Conservation (phyloP, 495 filamentous ascomycete genomes). For the Aspergillus kassunensis region DNA sequence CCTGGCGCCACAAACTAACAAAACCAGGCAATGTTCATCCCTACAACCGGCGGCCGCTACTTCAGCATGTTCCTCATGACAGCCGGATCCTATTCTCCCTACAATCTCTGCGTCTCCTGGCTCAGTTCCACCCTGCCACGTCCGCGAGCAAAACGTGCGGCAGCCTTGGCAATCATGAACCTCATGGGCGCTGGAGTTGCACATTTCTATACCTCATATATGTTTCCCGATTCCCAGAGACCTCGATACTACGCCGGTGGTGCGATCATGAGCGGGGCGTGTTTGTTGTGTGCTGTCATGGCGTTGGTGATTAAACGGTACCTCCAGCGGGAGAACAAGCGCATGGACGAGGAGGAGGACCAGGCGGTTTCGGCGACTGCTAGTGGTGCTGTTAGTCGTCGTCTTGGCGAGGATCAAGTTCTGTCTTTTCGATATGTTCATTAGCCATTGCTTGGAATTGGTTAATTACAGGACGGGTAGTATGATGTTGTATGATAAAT, state of each 20-base stretch:
- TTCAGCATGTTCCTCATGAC: slow-evolving; percentile 27
- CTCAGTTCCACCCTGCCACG: slow-evolving; percentile 21
- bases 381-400: not conserved
- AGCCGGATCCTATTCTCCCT: slow-evolving; percentile 22
- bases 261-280: slow-evolving; percentile 18
- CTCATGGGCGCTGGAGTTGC: slow-evolving; percentile 20
- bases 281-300: slow-evolving; percentile 17
- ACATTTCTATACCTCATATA: slow-evolving; percentile 24
- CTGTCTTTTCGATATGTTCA: slow-evolving; percentile 1
- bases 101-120: slow-evolving; percentile 22
- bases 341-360: not conserved
- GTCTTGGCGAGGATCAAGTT: not conserved
- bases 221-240: slow-evolving; percentile 18
- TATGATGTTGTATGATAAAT: too few species aligned
- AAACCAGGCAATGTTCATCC: slow-evolving; percentile 19
- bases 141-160: slow-evolving; percentile 19
- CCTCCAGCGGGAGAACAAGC: not conserved
- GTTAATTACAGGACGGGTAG: too few species aligned
- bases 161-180: slow-evolving; percentile 23
- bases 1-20: not conserved
- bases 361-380: not conserved
- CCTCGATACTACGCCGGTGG: slow-evolving; percentile 22
- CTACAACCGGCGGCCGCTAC: slow-evolving; percentile 16
- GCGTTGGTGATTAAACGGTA: slow-evolving; percentile 2
- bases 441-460: too few species aligned